A percentile compares a stretch with the other conserved stretches of the same genome.
Conservation (phyloP, 257 asterid genomes). For the Solanum virginianum region DNA sequence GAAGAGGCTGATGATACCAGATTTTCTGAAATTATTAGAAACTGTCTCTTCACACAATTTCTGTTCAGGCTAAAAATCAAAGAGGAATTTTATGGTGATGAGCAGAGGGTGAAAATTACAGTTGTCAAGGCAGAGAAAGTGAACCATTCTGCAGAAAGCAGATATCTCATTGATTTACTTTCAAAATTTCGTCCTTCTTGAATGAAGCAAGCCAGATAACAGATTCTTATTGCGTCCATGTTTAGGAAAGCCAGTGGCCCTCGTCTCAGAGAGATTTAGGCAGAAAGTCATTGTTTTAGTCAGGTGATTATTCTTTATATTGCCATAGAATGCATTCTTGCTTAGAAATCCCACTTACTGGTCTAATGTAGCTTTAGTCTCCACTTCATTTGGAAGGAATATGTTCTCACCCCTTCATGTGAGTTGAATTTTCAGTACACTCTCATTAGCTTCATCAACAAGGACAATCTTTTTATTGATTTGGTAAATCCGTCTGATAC, state of each 20-base stretch:
- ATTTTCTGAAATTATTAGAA: slow-evolving; percentile 42
- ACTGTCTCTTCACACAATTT: slow-evolving; percentile 55
- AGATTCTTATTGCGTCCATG: not conserved
- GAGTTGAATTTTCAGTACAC: not conserved
- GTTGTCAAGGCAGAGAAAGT: slow-evolving; percentile 81
- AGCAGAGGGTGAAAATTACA: slow-evolving; percentile 73
- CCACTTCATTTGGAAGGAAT: not conserved
- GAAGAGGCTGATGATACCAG: slow-evolving; percentile 43
- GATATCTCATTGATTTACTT: slow-evolving; percentile 37
- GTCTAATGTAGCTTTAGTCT: not conserved
- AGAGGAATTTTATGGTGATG: slow-evolving; percentile 84
- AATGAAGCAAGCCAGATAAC: not conserved
- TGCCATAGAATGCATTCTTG: not conserved
- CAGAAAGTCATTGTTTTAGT: not conserved
- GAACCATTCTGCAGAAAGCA: slow-evolving; percentile 45
- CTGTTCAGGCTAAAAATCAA: slow-evolving; percentile 65
- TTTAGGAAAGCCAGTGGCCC: not conserved
- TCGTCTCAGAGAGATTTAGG: not conserved
- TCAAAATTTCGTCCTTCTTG: slow-evolving; percentile 15
- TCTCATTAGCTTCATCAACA: not conserved
- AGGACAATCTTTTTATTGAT: not conserved
- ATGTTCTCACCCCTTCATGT: not conserved
- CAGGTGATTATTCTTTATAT: not conserved
- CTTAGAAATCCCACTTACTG: not conserved
- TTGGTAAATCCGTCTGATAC: not conserved